Evolutionary conservation across 345 rosid genomes (phyloP), one percentile per base, ranked within the genome.

Genomic region (Hibiscus trionum): DNA sequence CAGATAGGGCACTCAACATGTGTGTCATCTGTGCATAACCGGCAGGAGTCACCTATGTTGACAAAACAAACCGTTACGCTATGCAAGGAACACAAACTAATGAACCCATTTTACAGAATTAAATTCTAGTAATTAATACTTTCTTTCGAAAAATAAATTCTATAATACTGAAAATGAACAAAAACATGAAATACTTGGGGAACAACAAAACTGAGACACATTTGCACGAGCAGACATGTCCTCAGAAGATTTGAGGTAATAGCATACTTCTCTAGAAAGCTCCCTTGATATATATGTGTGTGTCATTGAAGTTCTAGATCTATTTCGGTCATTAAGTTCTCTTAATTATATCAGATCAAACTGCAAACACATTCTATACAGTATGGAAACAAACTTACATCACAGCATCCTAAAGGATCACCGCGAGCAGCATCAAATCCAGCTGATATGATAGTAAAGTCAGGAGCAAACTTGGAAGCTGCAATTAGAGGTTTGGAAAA

Each of bases 341-440:
- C 55, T 44, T 12, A 5, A 46, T 21, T 21, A 66, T 44, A 46
- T 46, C 56, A 46, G 19, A 14, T 44, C 19, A 12, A 65, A 65
- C 7, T 15, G 21, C 11, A 33, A 39, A 39, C 50, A 37, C 7
- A 29, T 27, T 49, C 15, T 67, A 52, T 55, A 50, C 24, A 50
- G 37, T 31, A 60, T 19, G 15, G 12, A n/a, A 65, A 60, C 52
- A 59, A 42, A 56, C 53, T 86, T 82, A 92, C 99, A 84, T 92
- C 97, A 75, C 99, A 95, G 78, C 98, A 81, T 75, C 99, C 99
- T 47, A 95, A 71, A 73, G 99, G 99, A 81, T 95, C 99, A 66
- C 99, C 98, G 78, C 96, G 87, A 55, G 99, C 99, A 10, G 98
- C 98, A 88, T 95, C 99, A 88, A 92, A 95, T 78, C 99, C 98